Conservation (phyloP, 2,329 filamentous ascomycete species). For the Westerdykella sp. region DNA sequence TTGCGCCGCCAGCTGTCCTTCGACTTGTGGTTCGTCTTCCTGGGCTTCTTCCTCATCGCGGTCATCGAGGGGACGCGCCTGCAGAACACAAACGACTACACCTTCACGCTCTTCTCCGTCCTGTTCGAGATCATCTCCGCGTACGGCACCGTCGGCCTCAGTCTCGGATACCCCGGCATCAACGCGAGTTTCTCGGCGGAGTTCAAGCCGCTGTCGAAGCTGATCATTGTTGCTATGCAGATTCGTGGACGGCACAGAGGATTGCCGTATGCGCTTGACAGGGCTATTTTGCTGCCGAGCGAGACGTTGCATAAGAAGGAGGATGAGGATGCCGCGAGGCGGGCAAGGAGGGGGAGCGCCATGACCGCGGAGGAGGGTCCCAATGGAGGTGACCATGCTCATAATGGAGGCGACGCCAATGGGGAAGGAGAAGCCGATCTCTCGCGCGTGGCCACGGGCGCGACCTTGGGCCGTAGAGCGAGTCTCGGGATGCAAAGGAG, state of each 20-base stretch:
- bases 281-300: slow-evolving; percentile 62
- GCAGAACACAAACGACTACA: slow-evolving; percentile 51
- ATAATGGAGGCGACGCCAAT: slow-evolving; percentile 8
- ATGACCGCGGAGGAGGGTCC: too few species aligned
- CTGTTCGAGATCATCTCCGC: slow-evolving; percentile 41
- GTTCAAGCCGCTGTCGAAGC: slow-evolving; percentile 65
- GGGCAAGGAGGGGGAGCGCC: slow-evolving; percentile 25
- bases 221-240: slow-evolving; percentile 62
- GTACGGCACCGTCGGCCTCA: slow-evolving; percentile 81
- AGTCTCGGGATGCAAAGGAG: slow-evolving; percentile 3
- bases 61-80: slow-evolving; percentile 77
- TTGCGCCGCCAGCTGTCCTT: slow-evolving; percentile 90
- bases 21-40: slow-evolving; percentile 93
- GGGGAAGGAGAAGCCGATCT: slow-evolving; percentile 16
- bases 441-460: slow-evolving; percentile 6
- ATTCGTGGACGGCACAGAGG: slow-evolving; percentile 60
- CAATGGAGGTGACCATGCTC: slow-evolving; percentile 4
- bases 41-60: slow-evolving; percentile 86
- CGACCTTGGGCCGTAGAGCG: slow-evolving; percentile 2
- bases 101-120: slow-evolving; percentile 46
- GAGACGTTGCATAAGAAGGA: slow-evolving; percentile 59
- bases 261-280: slow-evolving; percentile 60
- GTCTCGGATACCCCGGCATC: slow-evolving; percentile 68
- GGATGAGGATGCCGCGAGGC: slow-evolving; percentile 45
- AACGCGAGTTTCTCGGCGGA: slow-evolving; percentile 78